Evolutionary conservation across 495 filamentous ascomycete species (phyloP).

Genomic region (Podospora anserina): DNA sequence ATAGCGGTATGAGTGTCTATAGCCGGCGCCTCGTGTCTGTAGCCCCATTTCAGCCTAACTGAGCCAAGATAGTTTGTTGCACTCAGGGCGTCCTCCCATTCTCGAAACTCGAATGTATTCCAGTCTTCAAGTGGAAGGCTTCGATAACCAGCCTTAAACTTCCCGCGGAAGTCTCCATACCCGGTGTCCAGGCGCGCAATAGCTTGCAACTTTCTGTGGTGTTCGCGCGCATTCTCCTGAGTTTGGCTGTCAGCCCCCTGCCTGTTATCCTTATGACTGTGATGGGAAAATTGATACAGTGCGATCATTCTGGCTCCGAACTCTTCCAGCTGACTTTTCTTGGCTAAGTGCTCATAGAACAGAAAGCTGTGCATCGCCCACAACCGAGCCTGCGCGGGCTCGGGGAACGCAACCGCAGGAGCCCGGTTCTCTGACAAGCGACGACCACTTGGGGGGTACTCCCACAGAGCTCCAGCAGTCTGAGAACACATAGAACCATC

Average conservation of each 20-base stretch:
- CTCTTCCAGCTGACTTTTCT: neutral
- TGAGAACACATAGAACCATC: neutral
- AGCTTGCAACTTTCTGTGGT: neutral
- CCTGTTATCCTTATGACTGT: neutral
- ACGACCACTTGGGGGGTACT: neutral
- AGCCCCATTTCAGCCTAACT: neutral
- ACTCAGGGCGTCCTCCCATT: neutral
- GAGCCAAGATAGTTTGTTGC: neutral
- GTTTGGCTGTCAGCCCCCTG: neutral
- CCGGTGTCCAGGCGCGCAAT: neutral
- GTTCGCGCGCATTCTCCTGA: neutral
- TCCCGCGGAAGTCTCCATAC: neutral
- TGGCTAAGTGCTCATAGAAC: neutral
- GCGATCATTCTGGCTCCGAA: neutral
- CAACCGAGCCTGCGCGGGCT: neutral
- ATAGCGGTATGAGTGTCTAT: neutral
- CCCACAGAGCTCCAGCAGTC: constrained; percentile 1
- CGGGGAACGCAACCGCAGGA: neutral
- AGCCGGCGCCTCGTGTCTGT: neutral
- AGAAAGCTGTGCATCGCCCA: constrained; percentile 1
- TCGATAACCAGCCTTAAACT: neutral
- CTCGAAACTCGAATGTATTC: neutral
- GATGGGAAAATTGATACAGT: neutral
- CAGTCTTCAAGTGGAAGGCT: neutral
- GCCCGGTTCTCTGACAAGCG: neutral